These are phyloP conservation scores for Aspergillus quadrilineatus DNA, from an alignment of 2,329 filamentous ascomycete species.

Conservation along the genomic window DNA sequence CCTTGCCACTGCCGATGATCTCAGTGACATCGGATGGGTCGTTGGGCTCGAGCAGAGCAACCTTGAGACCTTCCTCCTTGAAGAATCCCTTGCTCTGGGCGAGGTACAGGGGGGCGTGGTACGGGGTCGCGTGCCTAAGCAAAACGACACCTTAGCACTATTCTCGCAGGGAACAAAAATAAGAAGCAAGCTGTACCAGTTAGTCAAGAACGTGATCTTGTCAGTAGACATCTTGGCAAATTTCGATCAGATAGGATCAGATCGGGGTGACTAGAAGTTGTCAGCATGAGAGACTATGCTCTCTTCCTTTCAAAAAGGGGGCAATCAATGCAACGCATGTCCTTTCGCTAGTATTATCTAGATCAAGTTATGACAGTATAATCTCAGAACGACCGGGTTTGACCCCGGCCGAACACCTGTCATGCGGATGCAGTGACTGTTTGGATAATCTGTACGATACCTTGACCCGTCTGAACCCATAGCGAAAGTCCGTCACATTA, in stretches of 20 bases:
- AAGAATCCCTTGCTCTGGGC: slow-evolving; percentile 74
- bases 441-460: slow-evolving; percentile 39
- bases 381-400: slow-evolving; percentile 61
- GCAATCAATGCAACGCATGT: slow-evolving; percentile 68
- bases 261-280: slow-evolving; percentile 20
- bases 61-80: slow-evolving; percentile 72
- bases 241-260: slow-evolving; percentile 32
- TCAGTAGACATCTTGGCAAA: slow-evolving; percentile 69
- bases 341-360: slow-evolving; percentile 86
- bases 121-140: slow-evolving; percentile 73
- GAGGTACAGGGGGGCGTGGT: slow-evolving; percentile 75
- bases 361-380: slow-evolving; percentile 81
- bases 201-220: slow-evolving; percentile 81
- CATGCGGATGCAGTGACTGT: slow-evolving; percentile 43
- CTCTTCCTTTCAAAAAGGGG: slow-evolving; percentile 24
- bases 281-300: slow-evolving; percentile 25
- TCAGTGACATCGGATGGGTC: slow-evolving; percentile 80
- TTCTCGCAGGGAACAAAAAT: slow-evolving; percentile 1
- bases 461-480: slow-evolving; percentile 40
- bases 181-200: slow-evolving; percentile 59
- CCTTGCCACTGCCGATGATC: slow-evolving; percentile 73
- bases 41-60: slow-evolving; percentile 74
- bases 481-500: slow-evolving; percentile 27
- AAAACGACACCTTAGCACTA: slow-evolving; percentile 26
- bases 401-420: slow-evolving; percentile 42